Evolutionary conservation across 1,284 basidiomycete species (phyloP).

Genomic region (Sporisorium scitamineum): DNA sequence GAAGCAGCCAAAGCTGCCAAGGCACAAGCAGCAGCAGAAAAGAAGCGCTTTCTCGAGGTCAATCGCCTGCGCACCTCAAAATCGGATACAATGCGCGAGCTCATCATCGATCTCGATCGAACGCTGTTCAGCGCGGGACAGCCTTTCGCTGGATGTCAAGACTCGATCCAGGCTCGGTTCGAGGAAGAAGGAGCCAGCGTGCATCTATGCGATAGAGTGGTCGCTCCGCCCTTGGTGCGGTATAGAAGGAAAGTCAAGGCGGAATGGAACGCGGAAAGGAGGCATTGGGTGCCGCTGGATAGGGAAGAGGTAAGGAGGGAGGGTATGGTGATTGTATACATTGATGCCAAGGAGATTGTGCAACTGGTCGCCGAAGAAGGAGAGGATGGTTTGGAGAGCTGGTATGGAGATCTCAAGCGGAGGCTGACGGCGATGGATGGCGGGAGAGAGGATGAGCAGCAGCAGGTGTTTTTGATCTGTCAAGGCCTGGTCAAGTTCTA

Average conservation of each 20-base stretch:
- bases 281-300: slow-evolving; percentile 42
- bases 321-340: slow-evolving; percentile 24
- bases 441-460: neutral
- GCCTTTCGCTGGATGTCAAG: slow-evolving; percentile 14
- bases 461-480: slow-evolving; percentile 45
- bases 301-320: slow-evolving; percentile 27
- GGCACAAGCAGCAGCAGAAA: slow-evolving; percentile 17
- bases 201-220: slow-evolving; percentile 23
- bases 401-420: slow-evolving; percentile 33
- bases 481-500: slow-evolving; percentile 49
- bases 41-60: slow-evolving; percentile 46
- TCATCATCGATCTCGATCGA: slow-evolving; percentile 47
- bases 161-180: slow-evolving; percentile 23
- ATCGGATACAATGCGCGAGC: slow-evolving; percentile 49
- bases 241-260: slow-evolving; percentile 36
- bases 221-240: slow-evolving; percentile 29
- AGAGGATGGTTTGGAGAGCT: slow-evolving; percentile 22
- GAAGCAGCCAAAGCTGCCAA: slow-evolving; percentile 38
- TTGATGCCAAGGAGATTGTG: slow-evolving; percentile 41
- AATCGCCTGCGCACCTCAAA: slow-evolving; percentile 49
- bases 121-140: slow-evolving; percentile 28
- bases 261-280: slow-evolving; percentile 22
- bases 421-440: slow-evolving; percentile 17
- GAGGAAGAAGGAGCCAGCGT: slow-evolving; percentile 41
- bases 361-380: slow-evolving; percentile 22